Conservation (phyloP, 768 basidiomycete species). For the Russula griseocarnosa region DNA sequence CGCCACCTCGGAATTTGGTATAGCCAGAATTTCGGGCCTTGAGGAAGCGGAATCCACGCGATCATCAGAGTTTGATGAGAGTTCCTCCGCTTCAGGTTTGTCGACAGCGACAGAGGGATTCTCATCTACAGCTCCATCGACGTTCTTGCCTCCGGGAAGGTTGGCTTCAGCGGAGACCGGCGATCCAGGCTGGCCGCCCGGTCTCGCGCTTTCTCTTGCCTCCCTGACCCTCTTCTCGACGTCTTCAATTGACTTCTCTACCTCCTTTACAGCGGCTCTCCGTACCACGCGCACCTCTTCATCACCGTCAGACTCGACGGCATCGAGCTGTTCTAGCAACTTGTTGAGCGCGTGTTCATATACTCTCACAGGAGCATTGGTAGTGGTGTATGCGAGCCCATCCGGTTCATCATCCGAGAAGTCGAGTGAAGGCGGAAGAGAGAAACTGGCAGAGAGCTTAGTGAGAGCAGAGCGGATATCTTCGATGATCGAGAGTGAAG, state of each 20-base stretch:
- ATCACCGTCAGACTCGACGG: constrained; percentile 61
- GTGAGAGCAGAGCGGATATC: constrained; percentile 12
- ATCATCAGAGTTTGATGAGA: background rate
- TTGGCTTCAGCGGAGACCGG: background rate
- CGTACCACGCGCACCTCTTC: constrained; percentile 48
- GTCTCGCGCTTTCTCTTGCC: background rate
- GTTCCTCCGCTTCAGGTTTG: background rate
- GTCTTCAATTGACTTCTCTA: constrained; percentile 57
- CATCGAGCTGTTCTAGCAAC: constrained; percentile 63
- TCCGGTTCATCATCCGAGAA: constrained; percentile 13
- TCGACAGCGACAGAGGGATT: background rate
- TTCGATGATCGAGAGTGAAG: constrained; percentile 7
- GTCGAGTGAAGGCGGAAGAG: constrained; percentile 19
- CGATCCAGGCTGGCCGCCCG: background rate
- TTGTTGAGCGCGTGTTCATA: constrained; percentile 61
- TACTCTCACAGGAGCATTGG: constrained; percentile 56
- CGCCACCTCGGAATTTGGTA: background rate
- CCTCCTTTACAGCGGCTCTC: constrained; percentile 48
- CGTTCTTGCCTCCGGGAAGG: background rate
- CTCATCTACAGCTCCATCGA: background rate
- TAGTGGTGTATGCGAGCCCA: constrained; percentile 55
- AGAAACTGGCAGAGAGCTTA: constrained; percentile 16
- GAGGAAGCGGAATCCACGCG: background rate
- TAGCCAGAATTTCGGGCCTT: background rate
- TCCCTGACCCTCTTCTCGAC: constrained; percentile 39